Evolutionary conservation across 805 yeast genomes (phyloP), one percentile per base, ranked within the genome.

Genomic region (Lachancea sp.): DNA sequence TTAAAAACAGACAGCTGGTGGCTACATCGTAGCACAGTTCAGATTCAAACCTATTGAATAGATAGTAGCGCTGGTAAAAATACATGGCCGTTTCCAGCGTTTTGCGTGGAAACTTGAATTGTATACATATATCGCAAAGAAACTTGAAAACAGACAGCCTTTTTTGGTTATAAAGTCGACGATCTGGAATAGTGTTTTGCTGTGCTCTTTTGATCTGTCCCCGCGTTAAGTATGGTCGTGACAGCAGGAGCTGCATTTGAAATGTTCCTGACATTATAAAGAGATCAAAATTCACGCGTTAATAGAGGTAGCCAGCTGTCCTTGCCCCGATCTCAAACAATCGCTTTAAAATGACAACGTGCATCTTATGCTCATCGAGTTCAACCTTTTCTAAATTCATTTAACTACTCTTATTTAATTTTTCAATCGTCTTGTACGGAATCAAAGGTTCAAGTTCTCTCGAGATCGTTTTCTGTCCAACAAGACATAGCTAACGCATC

Each of bases 61-160:
- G 67, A 55, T 76, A 81, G 55, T 73, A 83, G 40, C 88, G 67
- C 53, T 88, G 95, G 57, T 81, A 83, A 51, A 80, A 80, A 49
- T 78, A 74, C 77, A 85, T 78, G 2, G 93, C 73, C 9, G 85
- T 74, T 49, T 81, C 82, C 38, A 88, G 65, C 1, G 86, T 81
- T 40, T 81, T 70, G 17, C 83, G 66, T 0, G 96, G 96, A 49
- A 83, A 76, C 56, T 79, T 80, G 56, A 84, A 62, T 2, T 66
- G 62, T 25, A 71, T 70, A 25, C 79, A 71, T 3, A 82, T 59
- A 47, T 74, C 78, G 49, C 76, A 72, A 27, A 81, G 56, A 51
- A 77, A 77, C 45, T 73, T 75, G 46, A 79, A 72, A 2, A 81
- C 71, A 43, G 77, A 75, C 37, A 72, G 70, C 47, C 76, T 77